Percentiles rank a stretch among this genome's conserved stretches.
Evolutionary conservation across 345 rosid genomes (phyloP).

Genomic region (Eucalyptus virginea): DNA sequence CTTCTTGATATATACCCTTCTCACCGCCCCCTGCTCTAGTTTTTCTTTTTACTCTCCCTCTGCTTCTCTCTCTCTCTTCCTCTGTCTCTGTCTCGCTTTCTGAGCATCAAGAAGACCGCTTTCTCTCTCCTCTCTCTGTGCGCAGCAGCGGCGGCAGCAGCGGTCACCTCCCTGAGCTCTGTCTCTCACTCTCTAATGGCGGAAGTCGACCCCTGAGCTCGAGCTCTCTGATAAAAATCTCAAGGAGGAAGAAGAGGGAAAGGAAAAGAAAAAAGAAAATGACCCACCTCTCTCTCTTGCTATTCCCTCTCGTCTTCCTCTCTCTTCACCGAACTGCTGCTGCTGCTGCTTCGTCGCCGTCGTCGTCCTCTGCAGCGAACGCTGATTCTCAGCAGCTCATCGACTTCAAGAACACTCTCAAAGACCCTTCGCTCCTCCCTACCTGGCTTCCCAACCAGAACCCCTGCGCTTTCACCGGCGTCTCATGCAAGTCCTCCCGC

Average conservation of each 20-base stretch:
- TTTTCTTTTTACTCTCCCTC: conserved; percentile 15
- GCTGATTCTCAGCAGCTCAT: conserved; percentile 46
- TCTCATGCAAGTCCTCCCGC: conserved; percentile 41
- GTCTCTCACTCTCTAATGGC: conserved; percentile 30
- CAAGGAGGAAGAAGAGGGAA: background rate
- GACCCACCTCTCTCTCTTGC: background rate
- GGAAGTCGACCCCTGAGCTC: conserved; percentile 16
- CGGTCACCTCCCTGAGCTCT: background rate
- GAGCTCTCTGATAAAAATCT: background rate
- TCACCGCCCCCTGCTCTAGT: conserved; percentile 12
- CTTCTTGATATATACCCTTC: conserved; percentile 42
- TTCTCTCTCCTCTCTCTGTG: background rate
- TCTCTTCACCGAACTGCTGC: background rate
- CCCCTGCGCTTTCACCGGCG: conserved; percentile 67
- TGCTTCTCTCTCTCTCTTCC: background rate
- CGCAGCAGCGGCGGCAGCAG: background rate
- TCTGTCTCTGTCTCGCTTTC: background rate
- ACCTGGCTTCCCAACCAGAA: conserved; percentile 44
- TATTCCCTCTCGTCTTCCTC: conserved; percentile 10
- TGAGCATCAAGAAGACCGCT: background rate
- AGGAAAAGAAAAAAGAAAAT: background rate
- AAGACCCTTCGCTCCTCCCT: conserved; percentile 31
- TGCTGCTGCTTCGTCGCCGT: background rate
- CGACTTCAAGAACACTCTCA: conserved; percentile 43
- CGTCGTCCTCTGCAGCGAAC: background rate